Conservation (phyloP, 1,284 basidiomycete species). For the Ustilago cynodontis region DNA sequence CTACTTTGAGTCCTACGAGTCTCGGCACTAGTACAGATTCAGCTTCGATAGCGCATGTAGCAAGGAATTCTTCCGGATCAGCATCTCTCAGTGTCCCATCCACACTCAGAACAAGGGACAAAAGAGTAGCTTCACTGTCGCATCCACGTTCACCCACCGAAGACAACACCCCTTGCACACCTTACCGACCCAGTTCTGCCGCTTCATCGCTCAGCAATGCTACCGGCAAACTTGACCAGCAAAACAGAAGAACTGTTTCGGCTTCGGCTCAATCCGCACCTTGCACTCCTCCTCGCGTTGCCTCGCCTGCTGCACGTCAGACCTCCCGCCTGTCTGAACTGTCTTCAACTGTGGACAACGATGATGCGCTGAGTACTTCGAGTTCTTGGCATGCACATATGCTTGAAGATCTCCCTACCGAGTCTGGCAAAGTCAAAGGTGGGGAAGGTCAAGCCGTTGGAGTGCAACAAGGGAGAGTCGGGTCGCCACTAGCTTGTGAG, state of each 20-base stretch:
- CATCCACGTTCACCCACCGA: constrained; percentile 14
- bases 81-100: constrained; percentile 27
- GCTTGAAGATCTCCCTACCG: constrained; percentile 23
- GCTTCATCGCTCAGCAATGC: constrained; percentile 12
- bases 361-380: constrained; percentile 29
- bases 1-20: constrained; percentile 11
- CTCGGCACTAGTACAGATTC: constrained; percentile 14
- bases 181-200: constrained; percentile 25
- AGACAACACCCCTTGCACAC: neutral
- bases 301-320: constrained; percentile 20
- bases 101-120: constrained; percentile 35
- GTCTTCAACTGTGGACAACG: constrained; percentile 9
- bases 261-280: constrained; percentile 47
- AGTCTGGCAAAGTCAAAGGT: constrained; percentile 6
- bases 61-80: neutral
- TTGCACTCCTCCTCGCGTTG: constrained; percentile 44
- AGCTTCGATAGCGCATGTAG: neutral
- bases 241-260: constrained; percentile 17
- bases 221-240: neutral
- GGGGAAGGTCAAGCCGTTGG: neutral
- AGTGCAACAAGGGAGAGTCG: neutral
- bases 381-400: constrained; percentile 57
- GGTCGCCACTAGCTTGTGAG: constrained; percentile 22
- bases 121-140: constrained; percentile 48
- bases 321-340: constrained; percentile 6